Base-by-base conservation (phyloP, 78 protist genomes). In the Isochrysis galbana region DNA sequence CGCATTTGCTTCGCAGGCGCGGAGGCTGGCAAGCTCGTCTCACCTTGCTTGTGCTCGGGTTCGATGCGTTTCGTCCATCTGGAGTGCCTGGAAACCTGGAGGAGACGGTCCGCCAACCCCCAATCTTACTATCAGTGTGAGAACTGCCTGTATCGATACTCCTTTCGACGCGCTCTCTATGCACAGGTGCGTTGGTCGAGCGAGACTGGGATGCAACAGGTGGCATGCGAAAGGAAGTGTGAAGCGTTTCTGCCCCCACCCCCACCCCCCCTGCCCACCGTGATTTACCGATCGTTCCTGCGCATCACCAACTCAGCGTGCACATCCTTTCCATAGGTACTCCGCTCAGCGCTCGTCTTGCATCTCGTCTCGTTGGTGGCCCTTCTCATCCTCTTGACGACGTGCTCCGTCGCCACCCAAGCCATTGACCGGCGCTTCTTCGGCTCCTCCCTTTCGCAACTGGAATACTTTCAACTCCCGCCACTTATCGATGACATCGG, bases 1-100 rank as follows among this genome's bases (percentile, higher is more conserved):
- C 51, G 93, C 87, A 11, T 91, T 7, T 91, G 93, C 78, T 91
- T 46, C 84, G 89, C 23, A 0, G 93, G 83, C 72, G 72, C 90
- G 21, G 93, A 91, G 77, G 47, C 72, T 7, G 93, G 93, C 17
- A 14, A 0, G 54, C 41, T 91, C 67, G 3, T 91, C 22, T 91
- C 93, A 25, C 93, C 93, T 10, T 91, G 93, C 70, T 38, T 39
- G 34, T 91, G 93, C 82, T 5, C 38, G 34, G 93, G 93, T n/a
- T 41, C 54, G 26, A 91, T 91, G 87, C 89, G 80, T 14, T 91
- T 44, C 47, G 47, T 91, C 23, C 93, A 91, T 77, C 38, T 91
- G 44, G 61, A 36, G 34, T 91, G 93, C 89, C 74, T 91, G 84
- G 39, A 78, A 69, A 32, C 7, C n/a, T 91, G 93, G 93, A 47